phyloP scores from a whole-genome alignment of 306 rosid species.

The Quercus ilex region DNA sequence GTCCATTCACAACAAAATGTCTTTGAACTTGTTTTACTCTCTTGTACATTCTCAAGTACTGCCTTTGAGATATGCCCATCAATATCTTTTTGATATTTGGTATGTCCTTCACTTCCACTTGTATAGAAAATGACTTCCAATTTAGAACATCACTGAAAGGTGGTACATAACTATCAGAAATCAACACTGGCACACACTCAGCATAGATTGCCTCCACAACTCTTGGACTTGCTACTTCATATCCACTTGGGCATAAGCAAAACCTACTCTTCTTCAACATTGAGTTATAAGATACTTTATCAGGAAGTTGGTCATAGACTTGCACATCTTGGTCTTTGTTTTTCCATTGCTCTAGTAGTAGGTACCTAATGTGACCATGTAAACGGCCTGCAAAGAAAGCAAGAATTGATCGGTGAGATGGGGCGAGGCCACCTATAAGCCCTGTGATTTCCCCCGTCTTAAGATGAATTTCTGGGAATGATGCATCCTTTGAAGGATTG shows the following conservation, averaged over 20 bases:
- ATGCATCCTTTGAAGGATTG: slow-evolving; percentile 51
- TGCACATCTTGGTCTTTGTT: slow-evolving; percentile 57
- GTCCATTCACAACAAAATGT: slow-evolving; percentile 55
- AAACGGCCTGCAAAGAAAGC: slow-evolving; percentile 58
- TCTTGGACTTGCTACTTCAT: slow-evolving; percentile 62
- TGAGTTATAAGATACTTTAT: slow-evolving; percentile 30
- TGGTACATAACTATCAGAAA: slow-evolving; percentile 48
- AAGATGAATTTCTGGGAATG: slow-evolving; percentile 54
- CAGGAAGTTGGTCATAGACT: slow-evolving; percentile 42
- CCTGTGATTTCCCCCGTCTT: slow-evolving; percentile 15
- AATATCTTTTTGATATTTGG: slow-evolving; percentile 49
- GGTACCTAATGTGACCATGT: slow-evolving; percentile 54
- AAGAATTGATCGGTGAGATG: slow-evolving; percentile 42
- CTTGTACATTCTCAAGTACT: slow-evolving; percentile 38
- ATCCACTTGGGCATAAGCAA: slow-evolving; percentile 59
- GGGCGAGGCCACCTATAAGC: slow-evolving; percentile 36
- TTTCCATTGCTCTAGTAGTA: slow-evolving; percentile 41
- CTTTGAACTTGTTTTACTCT: slow-evolving; percentile 49
- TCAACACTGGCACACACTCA: slow-evolving; percentile 59
- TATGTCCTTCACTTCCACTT: slow-evolving; percentile 41
- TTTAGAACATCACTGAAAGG: slow-evolving; percentile 56
- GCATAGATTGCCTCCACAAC: slow-evolving; percentile 56
- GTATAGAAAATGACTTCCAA: slow-evolving; percentile 51
- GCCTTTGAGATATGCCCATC: slow-evolving; percentile 40
- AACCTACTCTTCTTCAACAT: slow-evolving; percentile 53